These are phyloP conservation scores for Leptographium radiaticola DNA, from an alignment of 2,329 filamentous ascomycete species.

Conservation along the genomic window DNA sequence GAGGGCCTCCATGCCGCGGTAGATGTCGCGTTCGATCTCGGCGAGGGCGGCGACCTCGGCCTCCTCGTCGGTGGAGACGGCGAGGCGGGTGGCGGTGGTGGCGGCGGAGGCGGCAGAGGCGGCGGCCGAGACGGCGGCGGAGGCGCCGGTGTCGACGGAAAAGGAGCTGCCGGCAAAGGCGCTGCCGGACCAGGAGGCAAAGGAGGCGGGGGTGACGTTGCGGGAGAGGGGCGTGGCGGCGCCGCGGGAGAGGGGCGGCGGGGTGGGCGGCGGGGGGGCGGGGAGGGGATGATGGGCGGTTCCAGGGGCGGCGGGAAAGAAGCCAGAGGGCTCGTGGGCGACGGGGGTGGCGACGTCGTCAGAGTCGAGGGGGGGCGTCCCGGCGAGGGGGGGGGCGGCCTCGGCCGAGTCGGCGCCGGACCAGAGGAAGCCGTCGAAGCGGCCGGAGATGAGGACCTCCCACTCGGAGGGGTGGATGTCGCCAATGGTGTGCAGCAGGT, in stretches of 20 bases:
- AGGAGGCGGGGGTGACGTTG: slow-evolving; percentile 22
- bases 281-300: not conserved
- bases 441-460: slow-evolving; percentile 87
- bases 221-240: slow-evolving; percentile 21
- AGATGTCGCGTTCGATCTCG: slow-evolving; percentile 88
- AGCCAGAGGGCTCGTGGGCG: not conserved
- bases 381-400: slow-evolving; percentile 14
- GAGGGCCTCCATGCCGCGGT: slow-evolving; percentile 82
- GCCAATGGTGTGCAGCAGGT: slow-evolving; percentile 73
- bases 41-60: slow-evolving; percentile 81
- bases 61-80: slow-evolving; percentile 85
- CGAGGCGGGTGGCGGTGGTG: slow-evolving; percentile 38
- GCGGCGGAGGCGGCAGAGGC: slow-evolving; percentile 31
- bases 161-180: not conserved
- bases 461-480: slow-evolving; percentile 88
- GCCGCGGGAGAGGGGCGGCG: not conserved
- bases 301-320: not conserved
- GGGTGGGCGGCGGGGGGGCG: not conserved
- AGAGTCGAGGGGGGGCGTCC: slow-evolving; percentile 20
- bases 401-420: slow-evolving; percentile 75
- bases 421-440: slow-evolving; percentile 92
- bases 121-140: slow-evolving; percentile 33
- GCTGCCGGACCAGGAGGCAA: slow-evolving; percentile 1
- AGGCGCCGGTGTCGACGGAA: slow-evolving; percentile 23
- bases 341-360: not conserved